Evolutionary conservation across 2,329 filamentous ascomycete species (phyloP).

Genomic region (Purpureocillium lavendulum): DNA sequence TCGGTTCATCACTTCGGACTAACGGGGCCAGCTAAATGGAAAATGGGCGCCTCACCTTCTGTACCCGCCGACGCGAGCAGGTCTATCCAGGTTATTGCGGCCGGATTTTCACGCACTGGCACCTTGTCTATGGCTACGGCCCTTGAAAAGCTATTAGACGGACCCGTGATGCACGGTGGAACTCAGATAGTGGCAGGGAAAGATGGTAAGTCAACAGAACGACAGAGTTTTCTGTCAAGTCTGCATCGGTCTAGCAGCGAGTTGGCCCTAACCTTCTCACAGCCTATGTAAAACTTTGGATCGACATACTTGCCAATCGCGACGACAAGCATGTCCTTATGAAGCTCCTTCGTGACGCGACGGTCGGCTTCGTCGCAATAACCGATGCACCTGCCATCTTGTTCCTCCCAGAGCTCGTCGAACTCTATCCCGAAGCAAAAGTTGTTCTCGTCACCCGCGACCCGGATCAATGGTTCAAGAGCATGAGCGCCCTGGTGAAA

Average conservation of each 20-base stretch:
- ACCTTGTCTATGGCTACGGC: constrained; percentile 37
- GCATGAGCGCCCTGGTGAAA: constrained; percentile 14
- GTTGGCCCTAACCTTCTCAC: no score
- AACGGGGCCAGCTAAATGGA: no score
- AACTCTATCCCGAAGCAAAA: constrained; percentile 38
- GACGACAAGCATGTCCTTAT: constrained; percentile 16
- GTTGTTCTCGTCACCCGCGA: constrained; percentile 33
- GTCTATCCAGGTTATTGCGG: constrained; percentile 31
- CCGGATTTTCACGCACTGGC: constrained; percentile 27
- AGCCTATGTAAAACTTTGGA: constrained; percentile 9
- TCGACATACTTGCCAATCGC: constrained; percentile 4
- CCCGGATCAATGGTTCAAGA: constrained; percentile 25
- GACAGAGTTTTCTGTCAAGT: background rate
- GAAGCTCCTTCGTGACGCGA: constrained; percentile 23
- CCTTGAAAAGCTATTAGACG: constrained; percentile 35
- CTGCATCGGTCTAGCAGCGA: no score
- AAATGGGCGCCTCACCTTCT: constrained; percentile 20
- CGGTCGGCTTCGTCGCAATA: constrained; percentile 35
- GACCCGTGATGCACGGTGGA: constrained; percentile 41
- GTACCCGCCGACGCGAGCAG: constrained; percentile 20
- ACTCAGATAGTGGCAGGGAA: constrained; percentile 26
- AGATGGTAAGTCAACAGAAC: constrained; percentile 16
- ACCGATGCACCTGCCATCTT: constrained; percentile 33
- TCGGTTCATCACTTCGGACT: no score
- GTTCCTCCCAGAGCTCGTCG: constrained; percentile 35